Percentiles rank a stretch among this genome's conserved stretches.
Evolutionary conservation across 2,329 filamentous ascomycete genomes (phyloP).

Genomic region (Davidsoniella eucalypti): DNA sequence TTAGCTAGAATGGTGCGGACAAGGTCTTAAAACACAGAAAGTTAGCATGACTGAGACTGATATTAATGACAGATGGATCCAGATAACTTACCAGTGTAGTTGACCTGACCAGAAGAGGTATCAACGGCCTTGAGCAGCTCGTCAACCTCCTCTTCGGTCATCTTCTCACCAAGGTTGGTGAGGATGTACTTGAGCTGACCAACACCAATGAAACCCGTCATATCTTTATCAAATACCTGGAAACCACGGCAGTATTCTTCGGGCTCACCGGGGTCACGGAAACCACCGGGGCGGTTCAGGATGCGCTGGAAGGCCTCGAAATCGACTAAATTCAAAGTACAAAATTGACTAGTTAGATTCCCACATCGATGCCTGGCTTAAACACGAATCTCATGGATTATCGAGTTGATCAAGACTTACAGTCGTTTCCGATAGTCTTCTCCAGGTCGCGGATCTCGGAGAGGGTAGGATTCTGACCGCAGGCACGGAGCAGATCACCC

Average conservation of each 20-base stretch:
- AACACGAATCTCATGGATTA: not conserved
- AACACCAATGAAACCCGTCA: conserved; percentile 94
- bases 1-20: conserved; percentile 78
- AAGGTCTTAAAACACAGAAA: conserved; percentile 39
- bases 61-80: not conserved
- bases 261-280: conserved; percentile 93
- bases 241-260: conserved; percentile 98
- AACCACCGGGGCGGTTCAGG: conserved; percentile 91
- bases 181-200: conserved; percentile 96
- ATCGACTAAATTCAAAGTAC: conserved; percentile 48
- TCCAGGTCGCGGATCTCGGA: conserved; percentile 85
- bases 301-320: conserved; percentile 95
- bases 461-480: conserved; percentile 93
- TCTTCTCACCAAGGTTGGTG: conserved; percentile 97
- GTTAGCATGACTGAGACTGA: not conserved
- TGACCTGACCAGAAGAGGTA: conserved; percentile 88
- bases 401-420: conserved; percentile 39
- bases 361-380: not conserved
- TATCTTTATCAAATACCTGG: conserved; percentile 98
- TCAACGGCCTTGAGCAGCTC: conserved; percentile 97
- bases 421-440: conserved; percentile 76
- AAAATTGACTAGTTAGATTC: not conserved
- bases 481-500: conserved; percentile 87
- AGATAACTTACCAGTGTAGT: conserved; percentile 71
- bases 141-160: conserved; percentile 97